Evolutionary conservation across 495 filamentous ascomycete species (phyloP), one percentile per base, ranked within the genome.

Genomic region (Wilcoxina mikolae): DNA sequence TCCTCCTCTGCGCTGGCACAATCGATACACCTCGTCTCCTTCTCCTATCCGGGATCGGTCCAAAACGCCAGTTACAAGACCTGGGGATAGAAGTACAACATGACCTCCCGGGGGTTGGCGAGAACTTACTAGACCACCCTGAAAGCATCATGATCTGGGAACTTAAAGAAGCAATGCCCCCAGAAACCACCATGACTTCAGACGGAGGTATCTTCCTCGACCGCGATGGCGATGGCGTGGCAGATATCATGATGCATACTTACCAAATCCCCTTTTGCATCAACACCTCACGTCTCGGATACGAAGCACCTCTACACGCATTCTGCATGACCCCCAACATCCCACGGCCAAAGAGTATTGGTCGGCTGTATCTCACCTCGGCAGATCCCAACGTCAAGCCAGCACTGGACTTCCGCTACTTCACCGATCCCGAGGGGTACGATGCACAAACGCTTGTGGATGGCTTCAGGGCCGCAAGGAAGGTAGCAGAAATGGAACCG

Each of bases 241-340:
- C 81, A 53, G 84, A 91, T 61, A 68, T 91, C 53, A 89, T 89
- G 85, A 87, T 88, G 84, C 85, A 91, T 69, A 89, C 84, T 73
- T 89, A 89, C 68, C 85, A 91, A 68, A 56, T 56, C 38, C 73
- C 51, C 1, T 54, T 54, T 39, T 54, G 51, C 39, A 26, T 83
- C 54, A 83, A 83, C 71, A 83, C 77, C 47, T 66, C 69, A 3
- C 75, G 85, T n/a, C 71, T 90, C 4, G 85, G 85, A 42, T 88
- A 89, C 60, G 65, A 66, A n/a, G 72, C 70, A 17, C 82, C 83
- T 26, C 71, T 80, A 27, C 78, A 88, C 62, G 85, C 85, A 51
- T 91, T 91, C 70, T 89, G 85, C 76, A 88, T 91, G 84, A 89
- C 85, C 46, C 85, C 85, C 57, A 91, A 91, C 68, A 91, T 89